Conservation (phyloP, 2,329 filamentous ascomycete genomes). For the Volutella citrinella region DNA sequence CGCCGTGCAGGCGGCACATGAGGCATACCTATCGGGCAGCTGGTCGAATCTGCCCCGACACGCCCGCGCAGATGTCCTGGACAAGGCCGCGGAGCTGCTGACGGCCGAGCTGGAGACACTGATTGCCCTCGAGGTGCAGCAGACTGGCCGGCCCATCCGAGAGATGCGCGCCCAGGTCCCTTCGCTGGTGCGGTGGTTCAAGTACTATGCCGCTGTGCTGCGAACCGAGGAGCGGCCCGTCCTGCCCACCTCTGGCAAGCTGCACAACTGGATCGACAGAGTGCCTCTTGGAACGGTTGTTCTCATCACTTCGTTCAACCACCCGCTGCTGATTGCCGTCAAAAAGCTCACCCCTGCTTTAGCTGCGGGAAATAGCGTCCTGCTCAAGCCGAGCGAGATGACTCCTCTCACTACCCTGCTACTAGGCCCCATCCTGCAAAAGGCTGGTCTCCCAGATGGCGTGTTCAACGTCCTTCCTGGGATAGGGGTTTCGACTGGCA, state of each 20-base stretch:
- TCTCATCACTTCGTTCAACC: conserved; percentile 57
- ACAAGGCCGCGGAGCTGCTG: conserved; percentile 55
- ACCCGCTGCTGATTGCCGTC: conserved; percentile 55
- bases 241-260: conserved; percentile 60
- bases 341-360: conserved; percentile 61
- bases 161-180: conserved; percentile 70
- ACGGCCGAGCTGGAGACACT: conserved; percentile 50
- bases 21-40: conserved; percentile 61
- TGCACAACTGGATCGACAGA: conserved; percentile 55
- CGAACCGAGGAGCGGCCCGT: conserved; percentile 66
- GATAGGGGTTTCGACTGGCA: conserved; percentile 49
- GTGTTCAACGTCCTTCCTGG: conserved; percentile 64
- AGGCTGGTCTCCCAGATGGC: conserved; percentile 68
- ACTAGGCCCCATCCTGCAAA: conserved; percentile 57
- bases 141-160: conserved; percentile 65
- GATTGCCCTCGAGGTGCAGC: conserved; percentile 61
- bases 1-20: conserved; percentile 47
- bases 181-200: conserved; percentile 66
- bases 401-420: conserved; percentile 60
- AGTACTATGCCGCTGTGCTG: conserved; percentile 65
- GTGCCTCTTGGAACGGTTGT: conserved; percentile 57
- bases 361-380: conserved; percentile 56
- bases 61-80: conserved; percentile 59
- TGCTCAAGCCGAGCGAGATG: conserved; percentile 62
- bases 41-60: conserved; percentile 63